Base-by-base conservation (phyloP, 2,329 filamentous ascomycete genomes). In the Paecilomyces dactylethromorphus region DNA sequence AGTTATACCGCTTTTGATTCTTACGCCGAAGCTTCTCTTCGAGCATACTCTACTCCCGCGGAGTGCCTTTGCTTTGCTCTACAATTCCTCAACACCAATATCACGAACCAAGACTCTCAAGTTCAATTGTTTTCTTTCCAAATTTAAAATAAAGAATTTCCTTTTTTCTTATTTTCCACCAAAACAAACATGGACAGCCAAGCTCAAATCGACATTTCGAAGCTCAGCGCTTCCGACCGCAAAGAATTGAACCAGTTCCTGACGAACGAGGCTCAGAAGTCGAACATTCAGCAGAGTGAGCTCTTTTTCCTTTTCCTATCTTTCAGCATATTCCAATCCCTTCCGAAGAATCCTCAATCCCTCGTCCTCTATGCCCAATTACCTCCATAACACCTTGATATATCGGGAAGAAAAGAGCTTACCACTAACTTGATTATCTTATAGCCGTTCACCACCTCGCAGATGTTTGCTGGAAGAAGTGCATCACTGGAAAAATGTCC, bases 381-480 rank as follows among this genome's bases (percentile, higher is more conserved):
- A 29, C 26, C 26, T n/a, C 10, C 39, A 45, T 45, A 45, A 45
- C 35, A 45, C 35, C 35, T 45, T 13, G 18, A 32, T 52, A 56
- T 59, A n/a, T 2, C 39, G 55, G 55, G 18, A 18, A 15, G 32
- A 29, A 57, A 49, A 49, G 26, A 32, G 58, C 35, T 51, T n/a
- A 26, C 33, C 29, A 51, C 63, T 65, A 56, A 66, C 57, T 18
- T 18, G 26, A 58, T 24, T 22, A 59, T 21, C 39, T 31, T 49
- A n/a, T 35, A 86, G 86, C 81, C n/a, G 84, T 88, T 60, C 87
- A 89, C 75, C 77, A 78, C 65, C 78, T 89, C 35, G 86, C 85
- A 51, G 89, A 94, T 68, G 84, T 89, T 61, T 99, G 94, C 84
- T 99, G 92, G 87, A 91, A 87, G 72, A 97, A 97, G 80, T 99